phyloP scores from a whole-genome alignment of 2,329 filamentous ascomycete species.

The Paramyrothecium roridum region DNA sequence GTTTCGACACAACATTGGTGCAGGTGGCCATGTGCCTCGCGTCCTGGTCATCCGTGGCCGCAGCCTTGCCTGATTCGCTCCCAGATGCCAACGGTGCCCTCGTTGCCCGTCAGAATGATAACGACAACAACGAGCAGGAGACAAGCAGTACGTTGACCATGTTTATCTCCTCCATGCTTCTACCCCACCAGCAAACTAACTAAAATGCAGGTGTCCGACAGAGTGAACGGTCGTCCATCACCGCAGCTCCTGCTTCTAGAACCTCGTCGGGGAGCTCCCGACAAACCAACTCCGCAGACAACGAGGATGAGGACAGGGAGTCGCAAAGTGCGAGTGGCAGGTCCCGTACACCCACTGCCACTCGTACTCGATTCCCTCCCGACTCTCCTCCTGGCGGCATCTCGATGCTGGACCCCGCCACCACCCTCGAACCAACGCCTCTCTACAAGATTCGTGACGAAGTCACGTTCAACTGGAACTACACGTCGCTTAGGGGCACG shows the following conservation, averaged over 20 bases:
- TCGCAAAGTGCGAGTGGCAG: constrained; percentile 6
- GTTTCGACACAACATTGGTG: constrained; percentile 41
- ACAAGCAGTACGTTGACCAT: neutral
- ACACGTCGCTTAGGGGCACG: constrained; percentile 55
- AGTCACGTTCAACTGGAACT: constrained; percentile 63
- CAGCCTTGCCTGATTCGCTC: constrained; percentile 55
- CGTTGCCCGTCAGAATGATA: constrained; percentile 45
- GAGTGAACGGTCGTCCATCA: no score
- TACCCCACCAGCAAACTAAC: no score
- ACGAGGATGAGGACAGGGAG: constrained; percentile 16
- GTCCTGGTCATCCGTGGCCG: constrained; percentile 47
- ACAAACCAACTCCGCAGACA: constrained; percentile 12
- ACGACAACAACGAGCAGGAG: constrained; percentile 6
- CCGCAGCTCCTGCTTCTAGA: neutral
- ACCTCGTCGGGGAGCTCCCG: constrained; percentile 1
- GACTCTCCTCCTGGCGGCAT: constrained; percentile 48
- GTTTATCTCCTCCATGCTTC: neutral
- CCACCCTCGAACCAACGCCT: constrained; percentile 38
- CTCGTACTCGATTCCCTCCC: constrained; percentile 39
- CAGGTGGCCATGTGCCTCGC: constrained; percentile 48
- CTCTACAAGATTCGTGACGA: constrained; percentile 60
- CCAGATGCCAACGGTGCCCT: constrained; percentile 47
- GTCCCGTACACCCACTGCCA: constrained; percentile 4
- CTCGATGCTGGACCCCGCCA: constrained; percentile 49
- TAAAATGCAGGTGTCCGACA: no score